Conservation (phyloP, 192 early-diverging fungal species). For the Powellomyces hirtus region DNA sequence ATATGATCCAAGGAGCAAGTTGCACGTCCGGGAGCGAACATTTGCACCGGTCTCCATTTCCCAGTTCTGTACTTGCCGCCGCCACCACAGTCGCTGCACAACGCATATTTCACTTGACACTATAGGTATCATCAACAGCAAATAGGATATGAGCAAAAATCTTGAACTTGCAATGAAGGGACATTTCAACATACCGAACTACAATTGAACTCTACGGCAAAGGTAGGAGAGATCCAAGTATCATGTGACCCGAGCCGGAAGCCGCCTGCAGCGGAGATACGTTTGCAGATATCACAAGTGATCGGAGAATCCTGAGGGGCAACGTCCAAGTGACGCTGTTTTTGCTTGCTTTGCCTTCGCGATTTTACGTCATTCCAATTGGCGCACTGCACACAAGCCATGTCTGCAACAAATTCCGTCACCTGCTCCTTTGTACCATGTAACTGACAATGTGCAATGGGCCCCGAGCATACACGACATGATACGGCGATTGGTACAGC, state of each 20-base stretch:
- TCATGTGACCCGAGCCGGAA: background rate
- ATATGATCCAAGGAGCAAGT: background rate
- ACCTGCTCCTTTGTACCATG: background rate
- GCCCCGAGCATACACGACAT: background rate
- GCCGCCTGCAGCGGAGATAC: background rate
- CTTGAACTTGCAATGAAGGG: no score
- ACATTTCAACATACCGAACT: no score
- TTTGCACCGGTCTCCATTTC: background rate
- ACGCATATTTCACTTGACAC: conserved; percentile 1
- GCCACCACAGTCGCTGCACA: background rate
- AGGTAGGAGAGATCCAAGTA: background rate
- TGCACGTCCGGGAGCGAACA: background rate
- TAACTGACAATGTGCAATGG: background rate
- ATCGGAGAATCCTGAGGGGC: background rate
- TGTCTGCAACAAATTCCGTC: background rate
- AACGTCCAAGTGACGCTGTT: background rate
- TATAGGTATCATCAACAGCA: no score
- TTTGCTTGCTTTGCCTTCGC: background rate
- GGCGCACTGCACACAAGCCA: background rate
- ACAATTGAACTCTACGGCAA: background rate
- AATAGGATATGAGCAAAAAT: no score
- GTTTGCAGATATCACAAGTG: background rate
- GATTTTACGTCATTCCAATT: background rate
- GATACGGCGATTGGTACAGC: background rate
- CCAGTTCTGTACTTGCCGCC: background rate